phyloP scores from a whole-genome alignment of 2,329 filamentous ascomycete genomes.

The Fusarium nematophilum region DNA sequence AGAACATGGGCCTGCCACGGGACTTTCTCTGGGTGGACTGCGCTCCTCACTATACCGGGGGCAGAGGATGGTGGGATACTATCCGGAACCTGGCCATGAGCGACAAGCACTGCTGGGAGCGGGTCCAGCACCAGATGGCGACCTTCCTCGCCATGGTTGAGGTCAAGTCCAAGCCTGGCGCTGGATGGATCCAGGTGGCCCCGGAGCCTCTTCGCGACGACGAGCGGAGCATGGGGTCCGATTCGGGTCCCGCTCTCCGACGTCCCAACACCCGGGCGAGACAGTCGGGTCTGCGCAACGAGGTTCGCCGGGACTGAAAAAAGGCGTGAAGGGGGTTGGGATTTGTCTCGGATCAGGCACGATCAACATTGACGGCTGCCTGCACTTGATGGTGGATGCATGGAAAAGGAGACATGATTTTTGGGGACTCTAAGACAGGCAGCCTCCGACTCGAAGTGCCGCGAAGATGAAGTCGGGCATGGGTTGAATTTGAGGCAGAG shows the following conservation, averaged over 20 bases:
- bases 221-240: neutral
- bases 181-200: constrained; percentile 21
- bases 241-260: constrained; percentile 6
- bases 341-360: neutral
- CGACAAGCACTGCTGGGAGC: constrained; percentile 26
- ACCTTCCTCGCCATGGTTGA: constrained; percentile 36
- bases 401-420: no score
- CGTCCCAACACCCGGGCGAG: neutral
- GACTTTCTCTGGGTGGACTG: constrained; percentile 36
- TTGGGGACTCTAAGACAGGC: no score
- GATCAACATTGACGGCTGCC: constrained; percentile 1
- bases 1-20: constrained; percentile 4
- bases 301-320: constrained; percentile 9
- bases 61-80: constrained; percentile 25
- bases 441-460: no score
- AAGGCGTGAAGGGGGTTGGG: neutral
- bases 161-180: constrained; percentile 28
- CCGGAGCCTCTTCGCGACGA: neutral
- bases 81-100: constrained; percentile 9
- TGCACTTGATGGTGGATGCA: neutral
- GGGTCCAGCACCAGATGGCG: constrained; percentile 35
- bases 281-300: constrained; percentile 27
- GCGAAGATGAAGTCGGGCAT: no score
- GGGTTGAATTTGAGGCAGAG: no score
- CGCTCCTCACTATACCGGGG: constrained; percentile 3